These are phyloP conservation scores for Didymella lethalis DNA, from an alignment of 2,329 filamentous ascomycete species.

Conservation along the genomic window DNA sequence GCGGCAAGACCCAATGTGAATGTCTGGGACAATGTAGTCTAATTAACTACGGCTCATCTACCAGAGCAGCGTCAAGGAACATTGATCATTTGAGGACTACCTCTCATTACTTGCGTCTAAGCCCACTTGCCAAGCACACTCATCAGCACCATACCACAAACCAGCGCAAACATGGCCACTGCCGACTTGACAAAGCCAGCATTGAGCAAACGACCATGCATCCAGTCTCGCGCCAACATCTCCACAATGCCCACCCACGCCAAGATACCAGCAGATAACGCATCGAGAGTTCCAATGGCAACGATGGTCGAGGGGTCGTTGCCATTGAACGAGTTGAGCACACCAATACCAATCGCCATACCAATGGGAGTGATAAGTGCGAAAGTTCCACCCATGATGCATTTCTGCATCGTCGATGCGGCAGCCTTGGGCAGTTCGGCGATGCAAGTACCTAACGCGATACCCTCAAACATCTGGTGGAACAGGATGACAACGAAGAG, in stretches of 20 bases:
- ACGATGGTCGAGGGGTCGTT: constrained; percentile 73
- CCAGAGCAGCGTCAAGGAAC: neutral
- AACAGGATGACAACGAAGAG: constrained; percentile 73
- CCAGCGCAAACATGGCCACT: constrained; percentile 62
- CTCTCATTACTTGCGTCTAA: constrained; percentile 38
- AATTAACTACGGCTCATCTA: neutral
- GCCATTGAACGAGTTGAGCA: constrained; percentile 74
- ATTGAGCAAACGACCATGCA: constrained; percentile 59
- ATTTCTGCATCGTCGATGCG: constrained; percentile 58
- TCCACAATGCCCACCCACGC: constrained; percentile 82
- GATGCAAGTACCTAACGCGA: constrained; percentile 76
- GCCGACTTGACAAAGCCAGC: constrained; percentile 59
- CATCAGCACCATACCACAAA: constrained; percentile 73
- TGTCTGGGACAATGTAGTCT: neutral
- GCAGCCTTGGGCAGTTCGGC: constrained; percentile 61
- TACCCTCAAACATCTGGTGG: constrained; percentile 80
- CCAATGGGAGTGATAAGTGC: constrained; percentile 77
- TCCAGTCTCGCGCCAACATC: constrained; percentile 81
- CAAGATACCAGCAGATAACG: constrained; percentile 76
- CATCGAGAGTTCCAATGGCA: constrained; percentile 76
- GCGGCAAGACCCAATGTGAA: neutral
- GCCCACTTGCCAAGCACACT: constrained; percentile 79
- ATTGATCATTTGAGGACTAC: neutral
- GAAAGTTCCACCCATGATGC: constrained; percentile 69
- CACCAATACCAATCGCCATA: constrained; percentile 81